Evolutionary conservation across 306 rosid species (phyloP), one percentile per base, ranked within the genome.

Genomic region (Glycine tomentella): DNA sequence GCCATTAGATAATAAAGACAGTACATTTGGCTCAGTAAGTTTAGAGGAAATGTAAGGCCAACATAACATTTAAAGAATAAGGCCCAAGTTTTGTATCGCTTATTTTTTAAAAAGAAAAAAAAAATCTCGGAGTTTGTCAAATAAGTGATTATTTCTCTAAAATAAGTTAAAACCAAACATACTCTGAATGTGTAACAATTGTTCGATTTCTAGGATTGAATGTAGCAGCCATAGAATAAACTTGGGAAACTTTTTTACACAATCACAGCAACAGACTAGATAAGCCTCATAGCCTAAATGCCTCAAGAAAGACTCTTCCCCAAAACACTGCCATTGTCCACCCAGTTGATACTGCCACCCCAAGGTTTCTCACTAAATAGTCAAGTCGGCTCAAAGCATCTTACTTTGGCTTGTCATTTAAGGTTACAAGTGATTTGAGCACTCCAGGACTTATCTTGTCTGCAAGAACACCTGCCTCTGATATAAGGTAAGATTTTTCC

Each of bases 361-460:
- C 38, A 34, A 34, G 38, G 38, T 34, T 34, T 34, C 38, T 34
- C 38, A 34, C 38, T 34, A 34, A 2, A 34, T 34, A 34, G 38
- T 34, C 38, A 34, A 34, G 38, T 34, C 38, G 1, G 38, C 38
- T 34, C 38, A 34, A 34, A 48, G 61, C 84, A 74, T 25, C 58
- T 86, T 88, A 87, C 80, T 86, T 89, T 67, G 87, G 78, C 70
- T 88, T 92, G 88, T 94, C 98, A 83, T 84, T 79, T 51, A 95
- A 81, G 73, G 92, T 88, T 80, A 93, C 89, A 48, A 95, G 81
- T 16, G 97, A 87, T 61, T 86, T 92, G 59, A 94, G 89, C 75
- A 94, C 83, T 33, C 88, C 93, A 3, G 95, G 98, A 87, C 89
- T 86, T 69, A 94, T 87, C 87, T 74, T 87, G 80, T 95, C 97